Base-by-base conservation (phyloP, 495 filamentous ascomycete genomes). In the Neurospora africana region DNA sequence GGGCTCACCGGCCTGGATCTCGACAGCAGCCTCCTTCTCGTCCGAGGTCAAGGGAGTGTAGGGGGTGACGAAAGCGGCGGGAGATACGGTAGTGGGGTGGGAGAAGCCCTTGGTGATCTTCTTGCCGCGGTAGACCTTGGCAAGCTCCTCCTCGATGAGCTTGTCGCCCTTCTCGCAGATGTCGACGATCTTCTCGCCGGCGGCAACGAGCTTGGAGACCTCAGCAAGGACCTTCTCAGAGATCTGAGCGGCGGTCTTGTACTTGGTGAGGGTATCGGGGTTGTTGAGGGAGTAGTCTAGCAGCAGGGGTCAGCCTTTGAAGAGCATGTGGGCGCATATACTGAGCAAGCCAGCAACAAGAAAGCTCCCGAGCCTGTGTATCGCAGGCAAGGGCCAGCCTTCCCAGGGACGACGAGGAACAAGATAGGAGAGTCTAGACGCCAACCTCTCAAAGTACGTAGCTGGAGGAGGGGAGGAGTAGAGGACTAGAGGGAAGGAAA, bases 101-200 rank as follows among this genome's bases (percentile, higher is more conserved):
- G 90, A 87, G 81, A 96, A 91, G 83, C 94, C 95, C 86, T 99
- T 99, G 76, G 83, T 75, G 74, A 98, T 91, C 85, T 97, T 98
- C 86, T 98, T 99, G 83, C 93, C 94, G 82, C 97, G 95, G 87
- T 95, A 98, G 76, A 99, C 95, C 85, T 98, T 99, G 75, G 89
- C 82, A 71, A 96, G 87, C 80, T 98, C 95, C 78, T 97, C 95
- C 35, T 94, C 93, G 73, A 99, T 88, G 68, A 98, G 87, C 86
- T 93, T 90, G 86, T 99, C 95, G 78, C 95, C 95, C 83, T 93
- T 89, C 85, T 98, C 90, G 86, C 95, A 99, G 81, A 98, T 87
- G 76, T 91, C 89, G 70, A 98, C 86, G 72, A 98, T 93, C 84
- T 95, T 98, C 82, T 89, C 90, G 77, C 93, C 95, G 75, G 95